Evolutionary conservation across 148 eudicot genomes (phyloP), one percentile per base, ranked within the genome.

Genomic region (Rheum nobile): DNA sequence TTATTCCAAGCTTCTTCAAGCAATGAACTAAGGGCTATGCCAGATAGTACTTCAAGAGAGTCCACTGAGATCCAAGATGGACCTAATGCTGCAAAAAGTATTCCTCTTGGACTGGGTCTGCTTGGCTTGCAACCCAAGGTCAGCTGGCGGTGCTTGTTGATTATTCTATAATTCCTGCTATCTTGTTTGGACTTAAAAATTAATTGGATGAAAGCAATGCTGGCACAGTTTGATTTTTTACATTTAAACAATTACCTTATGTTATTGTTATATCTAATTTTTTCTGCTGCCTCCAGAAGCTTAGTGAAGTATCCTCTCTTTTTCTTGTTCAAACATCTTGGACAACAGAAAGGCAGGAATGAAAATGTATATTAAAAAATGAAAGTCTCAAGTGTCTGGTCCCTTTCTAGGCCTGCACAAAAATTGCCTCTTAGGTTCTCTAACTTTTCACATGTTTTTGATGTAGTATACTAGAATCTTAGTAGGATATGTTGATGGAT

Each of bases 71-170:
- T 67, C 73, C 71, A 37, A 37, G 83, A 74, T 77, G 81, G 63
- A 55, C 57, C 80, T 67, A 82, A 74, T 75, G 82, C 79, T 71
- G 74, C 84, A 54, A 75, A 83, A 71, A 76, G 78, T 75, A 84
- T 86, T 71, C 99, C 99, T 35, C 89, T 95, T 77, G 99, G 97
- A 76, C 67, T 92, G 77, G 99, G 99, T 71, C 76, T 85, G 31
- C 96, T 91, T 75, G 97, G 94, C 67, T 84, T 95, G 82, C 98
- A 90, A 81, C 90, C 93, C 28, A 95, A 88, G 97, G 98, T 91
- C 57, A 44, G 75, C 61, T 50, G 52, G 22, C 59, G 21, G 9
- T 32, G n/a, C 13, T 21, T 57, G 6, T 70, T 70, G 16, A 21
- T 59, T 9, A 61, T 73, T 17, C n/a, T 1, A 31, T 65, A 32